These are phyloP conservation scores for Osmanthus fragrans DNA, from an alignment of 257 asterid species.

Conservation along the genomic window DNA sequence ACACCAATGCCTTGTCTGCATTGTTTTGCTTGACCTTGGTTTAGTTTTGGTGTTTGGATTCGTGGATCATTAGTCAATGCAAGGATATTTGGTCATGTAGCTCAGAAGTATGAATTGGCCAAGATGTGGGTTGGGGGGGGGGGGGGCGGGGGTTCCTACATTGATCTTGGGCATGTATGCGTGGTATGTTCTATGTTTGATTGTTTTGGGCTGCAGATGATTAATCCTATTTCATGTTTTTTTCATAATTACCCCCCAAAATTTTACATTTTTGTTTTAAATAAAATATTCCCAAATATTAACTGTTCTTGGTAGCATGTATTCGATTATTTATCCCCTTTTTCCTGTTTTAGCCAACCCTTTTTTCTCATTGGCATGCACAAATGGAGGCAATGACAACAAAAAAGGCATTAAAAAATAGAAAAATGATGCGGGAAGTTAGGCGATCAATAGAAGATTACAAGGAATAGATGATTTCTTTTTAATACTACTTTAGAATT, in stretches of 20 bases:
- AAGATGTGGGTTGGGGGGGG: background rate
- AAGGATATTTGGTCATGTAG: background rate
- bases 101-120: background rate
- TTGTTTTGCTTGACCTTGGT: background rate
- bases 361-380: background rate
- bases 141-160: background rate
- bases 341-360: background rate
- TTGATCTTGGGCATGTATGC: background rate
- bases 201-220: background rate
- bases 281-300: background rate
- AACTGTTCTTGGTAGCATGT: background rate
- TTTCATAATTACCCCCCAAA: background rate
- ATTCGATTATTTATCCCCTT: background rate
- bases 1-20: background rate
- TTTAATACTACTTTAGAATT: background rate
- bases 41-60: background rate
- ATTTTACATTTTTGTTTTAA: background rate
- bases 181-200: background rate
- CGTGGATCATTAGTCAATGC: background rate
- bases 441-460: background rate
- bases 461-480: background rate
- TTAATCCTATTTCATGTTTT: background rate
- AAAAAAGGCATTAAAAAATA: background rate
- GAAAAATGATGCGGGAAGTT: background rate
- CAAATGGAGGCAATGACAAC: background rate